These are phyloP conservation scores for Triticum monococcum DNA, from an alignment of 176 grass and related monocot genomes.

Conservation along the genomic window DNA sequence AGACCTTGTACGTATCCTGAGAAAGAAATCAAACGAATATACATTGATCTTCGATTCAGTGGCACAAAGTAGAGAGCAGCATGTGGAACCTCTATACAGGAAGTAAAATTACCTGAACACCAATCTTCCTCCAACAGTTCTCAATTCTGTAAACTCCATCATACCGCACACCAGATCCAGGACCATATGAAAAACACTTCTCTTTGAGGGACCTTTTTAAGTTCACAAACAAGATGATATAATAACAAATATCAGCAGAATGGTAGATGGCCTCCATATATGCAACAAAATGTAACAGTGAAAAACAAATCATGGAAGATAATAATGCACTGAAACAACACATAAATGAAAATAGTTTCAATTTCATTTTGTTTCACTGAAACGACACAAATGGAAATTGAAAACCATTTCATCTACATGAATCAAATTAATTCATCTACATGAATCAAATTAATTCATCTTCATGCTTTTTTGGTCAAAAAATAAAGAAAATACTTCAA, in stretches of 20 bases:
- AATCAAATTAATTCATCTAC: no score
- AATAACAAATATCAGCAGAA: neutral
- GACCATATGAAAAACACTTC: no score
- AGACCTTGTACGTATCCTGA: slow-evolving; percentile 74
- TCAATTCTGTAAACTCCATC: slow-evolving; percentile 93
- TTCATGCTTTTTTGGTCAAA: no score
- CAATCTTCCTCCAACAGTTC: slow-evolving; percentile 91
- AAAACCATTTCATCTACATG: no score
- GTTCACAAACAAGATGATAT: neutral
- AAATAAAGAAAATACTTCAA: no score
- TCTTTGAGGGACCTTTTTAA: neutral
- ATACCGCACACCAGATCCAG: slow-evolving; percentile 40
- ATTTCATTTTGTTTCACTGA: no score
- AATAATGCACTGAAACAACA: neutral
- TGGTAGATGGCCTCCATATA: neutral
- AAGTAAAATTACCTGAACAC: slow-evolving; percentile 54
- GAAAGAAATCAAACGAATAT: slow-evolving; percentile 12
- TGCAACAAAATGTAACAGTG: neutral
- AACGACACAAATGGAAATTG: no score
- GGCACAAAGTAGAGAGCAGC: neutral
- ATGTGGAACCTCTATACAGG: neutral
- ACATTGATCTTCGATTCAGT: neutral
- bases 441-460: no score
- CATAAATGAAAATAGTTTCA: no score
- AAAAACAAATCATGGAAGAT: neutral